phyloP scores from a whole-genome alignment of 306 rosid species.

The cucumber (Cucumis sativus) region DNA sequence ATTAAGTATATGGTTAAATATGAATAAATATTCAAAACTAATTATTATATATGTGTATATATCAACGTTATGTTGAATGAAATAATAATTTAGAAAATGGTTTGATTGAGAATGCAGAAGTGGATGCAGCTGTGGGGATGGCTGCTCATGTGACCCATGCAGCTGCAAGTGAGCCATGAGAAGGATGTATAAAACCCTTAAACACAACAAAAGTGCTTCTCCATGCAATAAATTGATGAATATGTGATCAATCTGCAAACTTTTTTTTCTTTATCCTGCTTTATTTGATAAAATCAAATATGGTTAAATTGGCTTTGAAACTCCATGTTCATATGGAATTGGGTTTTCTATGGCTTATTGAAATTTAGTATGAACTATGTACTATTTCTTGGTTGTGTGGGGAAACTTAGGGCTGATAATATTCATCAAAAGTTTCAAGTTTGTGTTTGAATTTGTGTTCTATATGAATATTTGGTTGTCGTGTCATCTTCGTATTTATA shows the following conservation, averaged over 20 bases:
- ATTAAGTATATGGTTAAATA: too few species aligned
- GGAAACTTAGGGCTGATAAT: background rate
- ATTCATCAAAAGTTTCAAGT: background rate
- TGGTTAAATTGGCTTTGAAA: background rate
- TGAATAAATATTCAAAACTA: too few species aligned
- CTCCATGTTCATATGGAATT: background rate
- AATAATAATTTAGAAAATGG: too few species aligned
- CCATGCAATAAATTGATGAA: background rate
- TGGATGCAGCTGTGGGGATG: constrained; percentile 1
- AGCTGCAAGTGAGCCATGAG: background rate
- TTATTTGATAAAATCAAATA: background rate
- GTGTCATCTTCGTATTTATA: too few species aligned
- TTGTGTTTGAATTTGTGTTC: background rate
- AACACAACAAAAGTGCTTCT: background rate
- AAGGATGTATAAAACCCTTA: background rate
- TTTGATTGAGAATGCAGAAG: background rate
- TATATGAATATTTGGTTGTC: background rate
- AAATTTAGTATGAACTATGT: background rate
- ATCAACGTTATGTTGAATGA: too few species aligned
- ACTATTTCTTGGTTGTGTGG: background rate
- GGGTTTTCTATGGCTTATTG: background rate
- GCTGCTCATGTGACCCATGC: constrained; percentile 8
- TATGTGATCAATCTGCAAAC: background rate
- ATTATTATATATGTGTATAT: too few species aligned
- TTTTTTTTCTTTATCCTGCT: background rate